A percentile compares a stretch with the other conserved stretches of the same genome.
Conservation (phyloP, 2,329 filamentous ascomycete species). For the Whalleya microplaca region DNA sequence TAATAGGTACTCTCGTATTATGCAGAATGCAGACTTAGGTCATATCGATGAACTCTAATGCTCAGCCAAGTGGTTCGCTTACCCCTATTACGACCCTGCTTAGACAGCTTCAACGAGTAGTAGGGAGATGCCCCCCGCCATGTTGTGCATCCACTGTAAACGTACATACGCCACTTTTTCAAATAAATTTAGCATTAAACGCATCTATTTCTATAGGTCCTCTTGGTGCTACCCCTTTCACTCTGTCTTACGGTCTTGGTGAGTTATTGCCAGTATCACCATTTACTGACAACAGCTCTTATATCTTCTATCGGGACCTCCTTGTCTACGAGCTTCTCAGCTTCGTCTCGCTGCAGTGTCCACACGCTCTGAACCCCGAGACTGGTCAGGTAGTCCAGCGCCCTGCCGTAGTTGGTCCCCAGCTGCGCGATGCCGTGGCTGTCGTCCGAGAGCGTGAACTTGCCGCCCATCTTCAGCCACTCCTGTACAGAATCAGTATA, state of each 20-base stretch:
- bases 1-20: no score
- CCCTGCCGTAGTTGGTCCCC: conserved; percentile 77
- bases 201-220: not conserved
- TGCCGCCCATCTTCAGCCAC: conserved; percentile 73
- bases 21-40: no score
- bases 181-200: not conserved
- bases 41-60: no score
- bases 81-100: no score
- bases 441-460: conserved; percentile 92
- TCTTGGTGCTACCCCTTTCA: no score
- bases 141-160: no score
- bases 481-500: conserved; percentile 48
- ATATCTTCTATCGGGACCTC: conserved; percentile 45
- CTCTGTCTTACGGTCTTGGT: not conserved
- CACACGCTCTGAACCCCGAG: conserved; percentile 68
- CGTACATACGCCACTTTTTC: no score
- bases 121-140: not conserved
- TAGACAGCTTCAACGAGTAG: no score
- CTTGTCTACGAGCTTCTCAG: conserved; percentile 46
- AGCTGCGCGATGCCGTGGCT: conserved; percentile 89
- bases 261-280: conserved; percentile 10
- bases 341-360: conserved; percentile 51
- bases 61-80: no score
- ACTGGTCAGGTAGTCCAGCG: conserved; percentile 70
- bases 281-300: conserved; percentile 31